These are phyloP conservation scores for Perkinsela sp. DNA, from an alignment of 208 protist species.

Conservation along the genomic window DNA sequence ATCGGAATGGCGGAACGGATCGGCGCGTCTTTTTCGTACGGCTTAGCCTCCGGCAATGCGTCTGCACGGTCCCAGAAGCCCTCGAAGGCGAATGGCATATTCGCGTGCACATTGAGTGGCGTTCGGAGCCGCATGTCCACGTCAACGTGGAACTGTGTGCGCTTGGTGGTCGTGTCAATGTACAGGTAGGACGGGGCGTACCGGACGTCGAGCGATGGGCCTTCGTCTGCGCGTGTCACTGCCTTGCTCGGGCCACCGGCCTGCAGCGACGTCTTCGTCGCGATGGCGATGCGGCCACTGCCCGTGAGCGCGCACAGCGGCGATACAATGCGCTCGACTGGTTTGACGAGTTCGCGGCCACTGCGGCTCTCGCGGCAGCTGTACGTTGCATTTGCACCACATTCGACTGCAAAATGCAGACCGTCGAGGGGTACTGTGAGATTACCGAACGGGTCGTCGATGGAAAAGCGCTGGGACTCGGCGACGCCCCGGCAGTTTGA, in stretches of 20 bases:
- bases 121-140: background rate
- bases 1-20: background rate
- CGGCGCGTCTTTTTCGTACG: background rate
- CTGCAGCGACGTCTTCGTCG: too few species aligned
- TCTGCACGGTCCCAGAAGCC: background rate
- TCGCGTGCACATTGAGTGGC: background rate
- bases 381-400: too few species aligned
- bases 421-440: background rate
- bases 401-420: background rate
- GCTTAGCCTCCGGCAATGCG: too few species aligned
- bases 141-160: background rate
- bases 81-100: background rate
- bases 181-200: background rate
- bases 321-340: background rate
- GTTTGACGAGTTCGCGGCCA: background rate
- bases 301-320: background rate
- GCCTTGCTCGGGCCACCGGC: background rate
- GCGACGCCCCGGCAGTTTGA: background rate
- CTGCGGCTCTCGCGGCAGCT: too few species aligned
- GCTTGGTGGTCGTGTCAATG: background rate
- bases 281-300: background rate
- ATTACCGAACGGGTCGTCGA: background rate
- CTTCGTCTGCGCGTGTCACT: background rate
- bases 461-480: background rate
- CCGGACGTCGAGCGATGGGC: background rate